Percentiles rank a stretch among this genome's conserved stretches.
These are phyloP conservation scores for Coniochaeta sp. DNA, from an alignment of 2,329 filamentous ascomycete genomes.

Conservation along the genomic window DNA sequence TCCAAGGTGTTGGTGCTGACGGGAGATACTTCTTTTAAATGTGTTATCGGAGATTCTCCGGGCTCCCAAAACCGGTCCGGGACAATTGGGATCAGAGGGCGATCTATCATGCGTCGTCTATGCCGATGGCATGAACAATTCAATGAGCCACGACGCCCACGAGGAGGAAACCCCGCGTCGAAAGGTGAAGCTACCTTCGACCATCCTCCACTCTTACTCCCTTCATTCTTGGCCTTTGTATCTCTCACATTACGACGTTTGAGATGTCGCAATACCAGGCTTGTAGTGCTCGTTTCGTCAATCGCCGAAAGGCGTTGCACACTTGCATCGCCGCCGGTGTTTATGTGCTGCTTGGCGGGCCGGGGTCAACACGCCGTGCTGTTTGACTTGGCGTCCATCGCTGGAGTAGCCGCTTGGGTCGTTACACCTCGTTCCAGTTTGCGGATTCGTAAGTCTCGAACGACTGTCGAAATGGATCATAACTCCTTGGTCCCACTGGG, in stretches of 20 bases:
- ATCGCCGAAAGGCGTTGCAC: background rate
- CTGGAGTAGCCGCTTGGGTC: background rate
- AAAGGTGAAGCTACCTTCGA: background rate
- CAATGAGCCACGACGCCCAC: too few relatives aligned
- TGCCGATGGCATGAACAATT: too few relatives aligned
- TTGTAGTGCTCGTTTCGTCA: background rate
- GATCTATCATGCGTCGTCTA: background rate
- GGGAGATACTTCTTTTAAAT: too few relatives aligned
- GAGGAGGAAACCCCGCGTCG: background rate
- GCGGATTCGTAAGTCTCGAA: background rate
- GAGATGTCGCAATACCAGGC: background rate
- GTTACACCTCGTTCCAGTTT: background rate
- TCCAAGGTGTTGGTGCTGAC: too few relatives aligned
- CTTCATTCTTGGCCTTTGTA: background rate
- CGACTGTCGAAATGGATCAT: background rate
- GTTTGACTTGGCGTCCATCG: conserved; percentile 9
- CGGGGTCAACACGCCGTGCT: conserved; percentile 4
- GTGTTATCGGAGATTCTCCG: too few relatives aligned
- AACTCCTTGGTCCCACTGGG: background rate
- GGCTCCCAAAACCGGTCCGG: too few relatives aligned
- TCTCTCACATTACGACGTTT: conserved; percentile 3
- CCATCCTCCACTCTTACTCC: background rate
- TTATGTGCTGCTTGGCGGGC: conserved; percentile 2
- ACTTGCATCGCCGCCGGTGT: background rate
- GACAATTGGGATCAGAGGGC: background rate